phyloP scores from a whole-genome alignment of 805 yeast species.

The Schwanniomyces sp. region DNA sequence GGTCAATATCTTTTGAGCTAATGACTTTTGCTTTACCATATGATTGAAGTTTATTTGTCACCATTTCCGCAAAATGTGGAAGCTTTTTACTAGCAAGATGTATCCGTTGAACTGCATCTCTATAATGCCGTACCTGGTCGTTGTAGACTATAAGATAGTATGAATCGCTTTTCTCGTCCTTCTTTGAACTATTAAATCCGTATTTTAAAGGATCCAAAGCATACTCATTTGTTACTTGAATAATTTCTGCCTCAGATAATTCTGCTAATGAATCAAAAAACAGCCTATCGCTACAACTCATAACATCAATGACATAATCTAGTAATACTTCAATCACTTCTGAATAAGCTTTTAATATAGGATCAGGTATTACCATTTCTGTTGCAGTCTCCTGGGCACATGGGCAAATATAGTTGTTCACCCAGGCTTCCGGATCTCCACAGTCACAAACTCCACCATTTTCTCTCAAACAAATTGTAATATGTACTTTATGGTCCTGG shows the following conservation, averaged over 20 bases:
- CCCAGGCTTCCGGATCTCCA: constrained; percentile 89
- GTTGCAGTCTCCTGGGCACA: constrained; percentile 14
- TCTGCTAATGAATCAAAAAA: constrained; percentile 26
- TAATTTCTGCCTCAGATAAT: constrained; percentile 20
- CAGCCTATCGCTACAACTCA: constrained; percentile 48
- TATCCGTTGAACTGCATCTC: constrained; percentile 70
- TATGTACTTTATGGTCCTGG: constrained; percentile 67
- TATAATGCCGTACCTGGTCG: constrained; percentile 73
- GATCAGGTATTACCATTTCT: constrained; percentile 32
- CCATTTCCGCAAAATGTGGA: constrained; percentile 67
- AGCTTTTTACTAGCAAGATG: constrained; percentile 63
- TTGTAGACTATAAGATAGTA: constrained; percentile 68
- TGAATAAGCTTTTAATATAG: constrained; percentile 35
- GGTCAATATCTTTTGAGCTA: constrained; percentile 50
- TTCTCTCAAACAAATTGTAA: constrained; percentile 61
- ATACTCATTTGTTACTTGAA: constrained; percentile 28
- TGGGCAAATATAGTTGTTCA: constrained; percentile 50
- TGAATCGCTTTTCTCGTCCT: constrained; percentile 40
- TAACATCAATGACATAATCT: constrained; percentile 64
- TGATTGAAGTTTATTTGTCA: constrained; percentile 59
- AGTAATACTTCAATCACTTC: constrained; percentile 47
- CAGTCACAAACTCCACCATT: constrained; percentile 87
- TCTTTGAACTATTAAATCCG: constrained; percentile 29
- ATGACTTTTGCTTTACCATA: constrained; percentile 72
- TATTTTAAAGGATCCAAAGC: constrained; percentile 44